Evolutionary conservation across 2,329 filamentous ascomycete species (phyloP).

Genomic region (Colletotrichum sublineola): DNA sequence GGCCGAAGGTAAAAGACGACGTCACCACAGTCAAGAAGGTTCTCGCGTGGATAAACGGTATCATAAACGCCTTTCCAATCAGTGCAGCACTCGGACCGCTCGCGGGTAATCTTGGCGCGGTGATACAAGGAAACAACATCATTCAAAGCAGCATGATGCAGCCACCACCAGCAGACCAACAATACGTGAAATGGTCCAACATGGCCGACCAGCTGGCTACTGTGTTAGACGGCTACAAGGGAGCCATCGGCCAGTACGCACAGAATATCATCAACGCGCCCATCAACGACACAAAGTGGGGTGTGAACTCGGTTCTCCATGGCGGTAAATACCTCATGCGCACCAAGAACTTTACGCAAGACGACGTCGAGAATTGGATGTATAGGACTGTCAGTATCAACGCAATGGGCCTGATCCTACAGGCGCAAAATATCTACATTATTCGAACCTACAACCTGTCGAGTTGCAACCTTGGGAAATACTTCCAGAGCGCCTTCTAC

Average conservation of each 20-base stretch:
- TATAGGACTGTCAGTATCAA: not conserved
- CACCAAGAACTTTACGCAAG: not conserved
- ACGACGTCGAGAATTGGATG: not conserved
- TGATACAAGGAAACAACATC: not conserved
- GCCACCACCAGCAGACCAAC: rapidly evolving
- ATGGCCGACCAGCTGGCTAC: not conserved
- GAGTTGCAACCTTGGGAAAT: not conserved
- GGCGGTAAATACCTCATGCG: not conserved
- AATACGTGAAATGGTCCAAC: not conserved
- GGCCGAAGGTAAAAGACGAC: not conserved
- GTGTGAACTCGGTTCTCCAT: not conserved
- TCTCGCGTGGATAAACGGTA: not conserved
- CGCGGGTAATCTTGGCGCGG: not conserved
- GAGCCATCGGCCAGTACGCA: not conserved
- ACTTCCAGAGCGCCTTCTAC: not conserved
- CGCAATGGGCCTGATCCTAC: not conserved
- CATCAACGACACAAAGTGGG: not conserved
- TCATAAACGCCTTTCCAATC: not conserved
- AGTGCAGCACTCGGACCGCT: not conserved
- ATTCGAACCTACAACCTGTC: not conserved
- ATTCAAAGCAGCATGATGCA: not conserved
- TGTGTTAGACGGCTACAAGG: not conserved
- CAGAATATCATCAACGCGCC: not conserved
- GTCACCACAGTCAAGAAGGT: not conserved
- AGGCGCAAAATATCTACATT: not conserved